These are phyloP conservation scores for Pythium brachiatum DNA, from an alignment of 352 stramenopile species.

Conservation along the genomic window DNA sequence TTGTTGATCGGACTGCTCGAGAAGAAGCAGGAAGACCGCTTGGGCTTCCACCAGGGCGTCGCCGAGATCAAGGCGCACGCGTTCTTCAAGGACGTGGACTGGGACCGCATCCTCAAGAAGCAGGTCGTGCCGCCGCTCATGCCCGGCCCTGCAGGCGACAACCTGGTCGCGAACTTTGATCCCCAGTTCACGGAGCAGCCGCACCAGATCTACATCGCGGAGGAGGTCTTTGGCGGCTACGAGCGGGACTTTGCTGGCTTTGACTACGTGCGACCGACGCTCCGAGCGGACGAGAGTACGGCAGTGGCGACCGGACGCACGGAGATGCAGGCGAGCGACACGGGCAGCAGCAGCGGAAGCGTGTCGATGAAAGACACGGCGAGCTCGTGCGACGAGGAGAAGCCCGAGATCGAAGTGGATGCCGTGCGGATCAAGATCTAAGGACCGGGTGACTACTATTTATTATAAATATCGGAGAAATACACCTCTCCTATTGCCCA, in stretches of 20 bases:
- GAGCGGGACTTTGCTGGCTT: constrained; percentile 82
- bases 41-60: constrained; percentile 60
- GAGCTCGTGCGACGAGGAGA: constrained; percentile 35
- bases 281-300: constrained; percentile 9
- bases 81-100: constrained; percentile 79
- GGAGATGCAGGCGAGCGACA: constrained; percentile 23
- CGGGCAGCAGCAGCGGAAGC: constrained; percentile 31
- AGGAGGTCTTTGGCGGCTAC: constrained; percentile 62
- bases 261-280: constrained; percentile 65
- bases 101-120: constrained; percentile 69
- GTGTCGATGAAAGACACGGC: constrained; percentile 29
- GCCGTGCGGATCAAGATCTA: constrained; percentile 65
- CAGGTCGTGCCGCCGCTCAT: constrained; percentile 60
- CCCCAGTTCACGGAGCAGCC: constrained; percentile 82
- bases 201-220: constrained; percentile 74
- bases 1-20: constrained; percentile 68
- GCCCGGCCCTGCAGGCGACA: constrained; percentile 58
- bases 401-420: constrained; percentile 55
- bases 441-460: constrained; percentile 13
- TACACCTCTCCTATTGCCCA: constrained; percentile 1
- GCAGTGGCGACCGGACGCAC: constrained; percentile 21
- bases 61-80: constrained; percentile 65
- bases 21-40: constrained; percentile 79
- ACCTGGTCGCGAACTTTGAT: constrained; percentile 84
- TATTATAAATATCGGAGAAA: constrained; percentile 16